Percentiles rank a stretch among this genome's conserved stretches.
Evolutionary conservation across 495 filamentous ascomycete genomes (phyloP).

Genomic region (Aspergillus nanangensis): DNA sequence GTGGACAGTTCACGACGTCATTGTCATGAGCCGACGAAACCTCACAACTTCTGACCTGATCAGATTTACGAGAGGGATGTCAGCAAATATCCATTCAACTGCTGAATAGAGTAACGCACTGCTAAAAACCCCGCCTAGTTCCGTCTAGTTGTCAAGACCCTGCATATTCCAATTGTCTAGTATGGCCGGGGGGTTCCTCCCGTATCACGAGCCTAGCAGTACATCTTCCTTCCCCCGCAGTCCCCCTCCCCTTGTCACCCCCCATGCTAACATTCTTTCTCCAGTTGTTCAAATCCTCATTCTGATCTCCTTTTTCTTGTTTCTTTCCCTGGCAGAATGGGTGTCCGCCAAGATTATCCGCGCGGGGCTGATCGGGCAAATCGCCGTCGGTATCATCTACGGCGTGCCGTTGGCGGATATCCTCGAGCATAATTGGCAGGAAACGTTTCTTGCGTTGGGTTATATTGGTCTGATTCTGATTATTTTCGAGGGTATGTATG

Average conservation of each 20-base stretch:
- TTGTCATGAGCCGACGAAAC: too few species aligned
- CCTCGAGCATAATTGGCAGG: conserved; percentile 24
- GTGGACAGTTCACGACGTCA: too few species aligned
- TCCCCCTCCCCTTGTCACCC: neutral
- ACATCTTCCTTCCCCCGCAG: conserved; percentile 8
- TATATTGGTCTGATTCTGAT: conserved; percentile 35
- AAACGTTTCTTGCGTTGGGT: conserved; percentile 27
- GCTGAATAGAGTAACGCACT: too few species aligned
- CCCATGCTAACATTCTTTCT: neutral
- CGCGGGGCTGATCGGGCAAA: conserved; percentile 31
- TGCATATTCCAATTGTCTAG: too few species aligned
- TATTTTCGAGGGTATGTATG: conserved; percentile 27
- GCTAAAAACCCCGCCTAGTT: too few species aligned
- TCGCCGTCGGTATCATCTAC: conserved; percentile 33
- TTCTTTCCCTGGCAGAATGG: conserved; percentile 29
- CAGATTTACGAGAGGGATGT: too few species aligned
- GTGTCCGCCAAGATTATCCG: conserved; percentile 24
- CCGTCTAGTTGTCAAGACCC: too few species aligned
- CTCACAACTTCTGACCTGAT: too few species aligned
- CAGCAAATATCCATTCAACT: too few species aligned
- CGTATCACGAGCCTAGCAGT: conserved; percentile 32
- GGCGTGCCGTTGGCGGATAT: conserved; percentile 29
- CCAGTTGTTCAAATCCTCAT: conserved; percentile 27
- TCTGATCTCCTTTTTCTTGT: conserved; percentile 31
- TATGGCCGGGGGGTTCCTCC: conserved; percentile 29